Evolutionary conservation across 176 grass and related monocot species (phyloP), one percentile per base, ranked within the genome.

Genomic region (Musa schizocarpa): DNA sequence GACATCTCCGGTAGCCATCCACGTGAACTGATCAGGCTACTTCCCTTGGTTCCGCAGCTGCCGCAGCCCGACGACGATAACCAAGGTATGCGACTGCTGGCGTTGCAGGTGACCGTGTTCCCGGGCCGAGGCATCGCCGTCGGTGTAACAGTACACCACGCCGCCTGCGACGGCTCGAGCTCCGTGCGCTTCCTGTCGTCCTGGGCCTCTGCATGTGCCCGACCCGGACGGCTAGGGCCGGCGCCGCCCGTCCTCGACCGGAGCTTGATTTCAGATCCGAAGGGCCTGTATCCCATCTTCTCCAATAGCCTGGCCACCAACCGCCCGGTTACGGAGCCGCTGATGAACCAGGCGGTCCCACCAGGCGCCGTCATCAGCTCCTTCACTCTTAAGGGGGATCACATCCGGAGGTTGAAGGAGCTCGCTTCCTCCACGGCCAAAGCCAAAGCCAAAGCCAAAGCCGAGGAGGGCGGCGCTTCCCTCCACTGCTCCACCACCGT

Each of bases 111-210:
- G 29, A 89, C 86, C 0, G 12, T 89, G 25, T 81, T 87, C 75
- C 52, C 80, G 9, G 26, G 68, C 25, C 62, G 70, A 0, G 86
- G 90, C 50, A 21, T 87, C 62, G 90, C 65, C 17, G 0, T 92
- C 3, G 84, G 73, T 54, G 67, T 81, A 2, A 8, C 79, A 49
- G 9, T 87, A 8, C 63, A 78, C 79, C 90, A 92, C 52, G 69
- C 73, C 1, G 71, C 78, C 9, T 82, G 84, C 63, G 86, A 92
- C 23, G 81, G 86, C 65, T 25, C 55, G 0, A 52, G 65, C 21
- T 86, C 72, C 53, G 83, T 65, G 1, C 76, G 81, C 25, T 92
- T 92, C 86, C 19, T 88, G 5, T 81, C 66, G 56, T 10, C 82
- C 1, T 86, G 89, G 89, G 74, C 78, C 2, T 49, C 52, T 0